phyloP scores from a whole-genome alignment of 2,329 filamentous ascomycete species.

The Exophiala aquamarina region DNA sequence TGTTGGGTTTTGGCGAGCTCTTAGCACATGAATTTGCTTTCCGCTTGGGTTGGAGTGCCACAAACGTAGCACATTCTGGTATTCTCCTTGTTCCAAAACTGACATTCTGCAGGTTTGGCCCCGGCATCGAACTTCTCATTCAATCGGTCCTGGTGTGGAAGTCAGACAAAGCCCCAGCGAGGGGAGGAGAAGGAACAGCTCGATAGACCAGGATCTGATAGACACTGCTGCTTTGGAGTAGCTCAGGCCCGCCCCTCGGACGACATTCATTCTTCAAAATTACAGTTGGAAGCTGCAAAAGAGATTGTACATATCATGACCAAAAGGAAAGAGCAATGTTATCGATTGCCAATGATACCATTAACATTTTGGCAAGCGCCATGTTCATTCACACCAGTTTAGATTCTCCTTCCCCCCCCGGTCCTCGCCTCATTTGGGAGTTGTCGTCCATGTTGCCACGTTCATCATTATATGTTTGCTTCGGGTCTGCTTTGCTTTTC shows the following conservation, averaged over 20 bases:
- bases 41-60: slow-evolving; percentile 86
- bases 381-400: no score
- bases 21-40: slow-evolving; percentile 96
- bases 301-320: neutral
- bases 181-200: slow-evolving; percentile 49
- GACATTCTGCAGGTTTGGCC: slow-evolving; percentile 22
- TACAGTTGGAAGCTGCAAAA: slow-evolving; percentile 13
- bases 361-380: no score
- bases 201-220: slow-evolving; percentile 53
- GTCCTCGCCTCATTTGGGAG: no score
- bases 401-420: no score
- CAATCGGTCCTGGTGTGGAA: slow-evolving; percentile 81
- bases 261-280: slow-evolving; percentile 7
- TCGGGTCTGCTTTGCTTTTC: no score
- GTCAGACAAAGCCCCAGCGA: slow-evolving; percentile 66
- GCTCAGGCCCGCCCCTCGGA: no score
- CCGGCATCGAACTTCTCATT: slow-evolving; percentile 40
- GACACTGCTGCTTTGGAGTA: slow-evolving; percentile 70
- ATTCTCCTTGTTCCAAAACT: neutral
- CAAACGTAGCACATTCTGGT: slow-evolving; percentile 67
- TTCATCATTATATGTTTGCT: no score
- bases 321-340: no score
- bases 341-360: no score
- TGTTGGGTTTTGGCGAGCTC: slow-evolving; percentile 95
- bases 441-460: no score